Evolutionary conservation across 1,139 yeast species (phyloP), one percentile per base, ranked within the genome.

Genomic region (Komagataea norvegica): DNA sequence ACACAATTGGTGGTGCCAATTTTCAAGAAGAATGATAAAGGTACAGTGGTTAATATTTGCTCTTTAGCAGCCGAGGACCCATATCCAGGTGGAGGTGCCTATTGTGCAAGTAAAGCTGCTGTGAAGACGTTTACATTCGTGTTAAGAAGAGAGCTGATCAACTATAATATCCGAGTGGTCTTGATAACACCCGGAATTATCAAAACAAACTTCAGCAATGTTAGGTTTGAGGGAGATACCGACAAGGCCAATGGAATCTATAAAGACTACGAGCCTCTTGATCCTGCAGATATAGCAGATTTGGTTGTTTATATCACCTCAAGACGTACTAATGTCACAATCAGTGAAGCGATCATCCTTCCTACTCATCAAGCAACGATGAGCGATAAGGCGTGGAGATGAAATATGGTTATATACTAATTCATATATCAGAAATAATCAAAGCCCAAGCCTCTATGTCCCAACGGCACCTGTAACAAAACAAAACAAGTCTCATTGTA

Each of bases 111-210:
- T 40, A 82, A 82, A 62, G 81, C 87, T 10, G 81, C 85, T 18
- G 72, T 82, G 31, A 69, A 72, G 44, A 73, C 82, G 0, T 82
- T 82, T 57, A 68, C 84, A 24, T 72, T 74, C 31, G 68, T 79
- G 0, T 67, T 82, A 56, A 68, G 91, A 54, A 80, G 79, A 60
- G 91, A 82, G 58, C 67, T 76, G 51, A 71, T 81, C 44, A 62
- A 64, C 52, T 77, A 84, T 31, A 68, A 71, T 42, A 72, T 81
- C 47, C 65, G 91, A 46, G 83, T 82, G 29, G 66, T 81, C 44
- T 84, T 81, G 55, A 73, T 82, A 33, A 84, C 80, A 45, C 91
- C 91, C 4, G 89, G 91, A 44, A 76, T 77, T 34, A 87, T 81
- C 20, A 82, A 78, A 59, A 82, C 89, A 21, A 88, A 81, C 54